Percentiles rank a stretch among this genome's conserved stretches.
Conservation (phyloP, 1,139 yeast species). For the Candida smagusa region DNA sequence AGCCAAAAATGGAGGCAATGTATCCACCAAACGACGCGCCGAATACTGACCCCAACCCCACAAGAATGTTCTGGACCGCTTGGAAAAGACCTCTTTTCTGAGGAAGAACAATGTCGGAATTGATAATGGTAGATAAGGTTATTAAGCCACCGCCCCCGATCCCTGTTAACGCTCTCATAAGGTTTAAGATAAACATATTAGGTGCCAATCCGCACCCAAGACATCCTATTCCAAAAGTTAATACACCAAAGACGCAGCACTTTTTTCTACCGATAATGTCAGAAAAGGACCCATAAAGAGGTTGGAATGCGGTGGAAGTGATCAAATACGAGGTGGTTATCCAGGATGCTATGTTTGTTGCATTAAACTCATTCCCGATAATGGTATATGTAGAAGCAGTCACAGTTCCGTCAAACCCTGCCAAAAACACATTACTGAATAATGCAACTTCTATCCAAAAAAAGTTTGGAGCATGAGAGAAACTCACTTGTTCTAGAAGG, state of each 20-base stretch:
- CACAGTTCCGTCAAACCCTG: conserved; percentile 13
- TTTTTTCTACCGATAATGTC: conserved; percentile 51
- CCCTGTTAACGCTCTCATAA: conserved; percentile 25
- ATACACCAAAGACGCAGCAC: conserved; percentile 22
- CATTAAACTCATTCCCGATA: conserved; percentile 26
- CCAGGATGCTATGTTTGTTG: conserved; percentile 33
- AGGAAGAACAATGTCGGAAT: conserved; percentile 27
- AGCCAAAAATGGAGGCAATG: conserved; percentile 17
- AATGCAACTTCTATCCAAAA: conserved; percentile 22
- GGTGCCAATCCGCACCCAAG: conserved; percentile 11
- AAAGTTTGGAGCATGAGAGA: conserved; percentile 14
- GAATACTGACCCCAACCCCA: conserved; percentile 23
- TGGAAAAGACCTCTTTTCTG: conserved; percentile 26
- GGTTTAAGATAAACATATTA: conserved; percentile 7
- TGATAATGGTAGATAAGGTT: conserved; percentile 25
- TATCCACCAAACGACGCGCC: conserved; percentile 28
- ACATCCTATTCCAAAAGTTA: conserved; percentile 16
- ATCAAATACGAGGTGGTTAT: conserved; percentile 37
- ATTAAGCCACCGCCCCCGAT: conserved; percentile 34
- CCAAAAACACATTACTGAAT: conserved; percentile 22
- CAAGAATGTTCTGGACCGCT: conserved; percentile 23
- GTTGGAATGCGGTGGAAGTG: conserved; percentile 30
- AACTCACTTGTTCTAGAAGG: conserved; percentile 3
- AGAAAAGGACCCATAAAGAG: conserved; percentile 49
- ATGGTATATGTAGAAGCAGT: conserved; percentile 13